A percentile compares a stretch with the other conserved stretches of the same genome.
Conservation (phyloP, 2,329 filamentous ascomycete genomes). For the Ceratocystis harringtonii region DNA sequence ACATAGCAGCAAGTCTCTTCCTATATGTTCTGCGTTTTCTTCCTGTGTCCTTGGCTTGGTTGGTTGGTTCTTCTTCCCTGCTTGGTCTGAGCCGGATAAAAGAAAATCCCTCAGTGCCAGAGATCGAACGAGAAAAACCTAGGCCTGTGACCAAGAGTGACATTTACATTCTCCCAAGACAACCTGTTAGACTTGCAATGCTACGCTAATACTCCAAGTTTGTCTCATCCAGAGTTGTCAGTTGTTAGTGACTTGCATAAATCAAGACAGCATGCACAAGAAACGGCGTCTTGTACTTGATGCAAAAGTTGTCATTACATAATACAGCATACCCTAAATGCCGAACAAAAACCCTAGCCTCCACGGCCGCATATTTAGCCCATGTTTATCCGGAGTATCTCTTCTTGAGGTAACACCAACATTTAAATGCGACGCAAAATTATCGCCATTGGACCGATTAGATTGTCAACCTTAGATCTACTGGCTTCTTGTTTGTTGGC, state of each 20-base stretch:
- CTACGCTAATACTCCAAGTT: neutral
- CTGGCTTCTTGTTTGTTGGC: neutral
- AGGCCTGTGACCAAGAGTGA: neutral
- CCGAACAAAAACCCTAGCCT: neutral
- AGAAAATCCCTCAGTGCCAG: neutral
- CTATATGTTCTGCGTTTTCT: neutral
- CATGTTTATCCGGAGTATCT: neutral
- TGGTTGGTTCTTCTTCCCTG: neutral
- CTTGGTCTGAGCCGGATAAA: neutral
- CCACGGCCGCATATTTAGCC: neutral
- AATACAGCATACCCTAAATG: neutral
- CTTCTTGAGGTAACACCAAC: neutral
- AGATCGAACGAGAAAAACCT: neutral
- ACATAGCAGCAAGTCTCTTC: no score
- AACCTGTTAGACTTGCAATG: neutral
- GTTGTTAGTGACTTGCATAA: neutral
- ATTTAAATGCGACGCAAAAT: neutral
- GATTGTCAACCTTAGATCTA: neutral
- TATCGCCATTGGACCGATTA: neutral
- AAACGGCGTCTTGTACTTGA: neutral
- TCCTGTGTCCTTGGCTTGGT: neutral
- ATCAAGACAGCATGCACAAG: neutral
- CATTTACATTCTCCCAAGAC: neutral
- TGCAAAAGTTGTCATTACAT: neutral
- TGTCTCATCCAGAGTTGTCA: neutral